These are phyloP conservation scores for Urtica urens DNA, from an alignment of 306 rosid genomes.

Conservation along the genomic window DNA sequence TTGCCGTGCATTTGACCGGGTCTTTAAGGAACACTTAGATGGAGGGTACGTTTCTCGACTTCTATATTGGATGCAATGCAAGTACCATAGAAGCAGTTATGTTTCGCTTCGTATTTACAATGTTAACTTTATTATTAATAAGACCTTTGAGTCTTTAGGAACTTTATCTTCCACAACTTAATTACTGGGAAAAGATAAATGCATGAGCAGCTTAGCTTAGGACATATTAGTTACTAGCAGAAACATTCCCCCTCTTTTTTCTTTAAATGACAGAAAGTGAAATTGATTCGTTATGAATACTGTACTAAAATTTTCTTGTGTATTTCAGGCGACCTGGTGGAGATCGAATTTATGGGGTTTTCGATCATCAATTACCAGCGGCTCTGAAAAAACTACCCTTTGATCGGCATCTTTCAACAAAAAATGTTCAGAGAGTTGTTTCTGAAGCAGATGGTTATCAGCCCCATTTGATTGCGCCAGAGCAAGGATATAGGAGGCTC, in stretches of 20 bases:
- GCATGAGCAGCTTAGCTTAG: no score
- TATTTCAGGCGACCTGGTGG: conserved; percentile 90
- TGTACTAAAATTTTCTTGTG: background rate
- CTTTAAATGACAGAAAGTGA: no score
- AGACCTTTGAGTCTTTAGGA: no score
- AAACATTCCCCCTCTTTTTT: no score
- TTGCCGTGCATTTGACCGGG: conserved; percentile 98
- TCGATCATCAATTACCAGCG: conserved; percentile 92
- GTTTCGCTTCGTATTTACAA: no score
- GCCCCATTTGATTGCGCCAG: conserved; percentile 98
- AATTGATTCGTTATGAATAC: no score
- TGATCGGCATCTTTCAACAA: conserved; percentile 80
- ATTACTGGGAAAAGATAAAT: no score
- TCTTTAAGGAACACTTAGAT: conserved; percentile 90
- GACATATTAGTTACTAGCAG: no score
- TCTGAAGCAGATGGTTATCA: conserved; percentile 98
- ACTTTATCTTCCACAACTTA: no score
- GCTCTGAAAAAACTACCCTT: conserved; percentile 92
- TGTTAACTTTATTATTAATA: no score
- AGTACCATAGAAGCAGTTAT: no score
- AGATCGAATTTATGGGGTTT: conserved; percentile 92
- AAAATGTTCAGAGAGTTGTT: conserved; percentile 89
- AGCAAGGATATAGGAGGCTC: conserved; percentile 96
- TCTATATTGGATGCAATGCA: conserved; percentile 2
- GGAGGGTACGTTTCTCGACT: conserved; percentile 67